A percentile compares a stretch with the other conserved stretches of the same genome.
Evolutionary conservation across 2,329 filamentous ascomycete species (phyloP).

Genomic region (Plectosphaerella cucumerina): DNA sequence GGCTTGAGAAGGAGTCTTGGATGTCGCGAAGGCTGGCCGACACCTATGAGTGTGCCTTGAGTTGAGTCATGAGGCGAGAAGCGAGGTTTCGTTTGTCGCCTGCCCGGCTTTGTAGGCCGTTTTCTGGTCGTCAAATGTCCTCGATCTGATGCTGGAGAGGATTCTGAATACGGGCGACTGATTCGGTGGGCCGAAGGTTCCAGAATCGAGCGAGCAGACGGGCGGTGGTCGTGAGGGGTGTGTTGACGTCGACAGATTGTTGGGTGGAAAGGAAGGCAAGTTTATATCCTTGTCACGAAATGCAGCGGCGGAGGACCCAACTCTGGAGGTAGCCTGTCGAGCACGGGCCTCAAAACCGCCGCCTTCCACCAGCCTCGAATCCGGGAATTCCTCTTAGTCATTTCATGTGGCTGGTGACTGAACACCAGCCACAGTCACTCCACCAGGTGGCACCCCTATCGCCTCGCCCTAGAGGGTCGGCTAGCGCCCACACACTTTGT

Average conservation of each 20-base stretch:
- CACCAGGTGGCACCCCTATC: neutral
- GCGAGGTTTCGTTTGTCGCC: too few relatives aligned
- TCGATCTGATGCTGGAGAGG: neutral
- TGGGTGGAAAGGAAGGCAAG: constrained; percentile 12
- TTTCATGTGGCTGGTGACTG: too few relatives aligned
- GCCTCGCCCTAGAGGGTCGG: constrained; percentile 7
- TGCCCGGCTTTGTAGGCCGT: too few relatives aligned
- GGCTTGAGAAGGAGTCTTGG: neutral
- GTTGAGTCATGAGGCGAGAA: constrained; percentile 1
- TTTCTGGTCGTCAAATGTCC: constrained; percentile 1
- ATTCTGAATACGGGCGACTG: too few relatives aligned
- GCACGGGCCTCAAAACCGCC: too few relatives aligned
- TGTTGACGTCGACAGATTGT: constrained; percentile 6
- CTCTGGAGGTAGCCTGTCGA: constrained; percentile 2
- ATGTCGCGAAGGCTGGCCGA: neutral
- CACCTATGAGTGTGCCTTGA: neutral
- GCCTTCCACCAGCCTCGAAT: too few relatives aligned
- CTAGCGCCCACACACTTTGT: constrained; percentile 13
- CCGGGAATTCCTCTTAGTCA: too few relatives aligned
- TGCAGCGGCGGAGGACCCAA: constrained; percentile 3
- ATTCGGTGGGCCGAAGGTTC: too few relatives aligned
- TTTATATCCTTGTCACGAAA: constrained; percentile 7
- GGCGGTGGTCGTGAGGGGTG: neutral
- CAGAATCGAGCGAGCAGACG: too few relatives aligned
- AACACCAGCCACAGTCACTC: neutral